These are phyloP conservation scores for Colletotrichum cordylinicola DNA, from an alignment of 2,329 filamentous ascomycete species.

Conservation along the genomic window DNA sequence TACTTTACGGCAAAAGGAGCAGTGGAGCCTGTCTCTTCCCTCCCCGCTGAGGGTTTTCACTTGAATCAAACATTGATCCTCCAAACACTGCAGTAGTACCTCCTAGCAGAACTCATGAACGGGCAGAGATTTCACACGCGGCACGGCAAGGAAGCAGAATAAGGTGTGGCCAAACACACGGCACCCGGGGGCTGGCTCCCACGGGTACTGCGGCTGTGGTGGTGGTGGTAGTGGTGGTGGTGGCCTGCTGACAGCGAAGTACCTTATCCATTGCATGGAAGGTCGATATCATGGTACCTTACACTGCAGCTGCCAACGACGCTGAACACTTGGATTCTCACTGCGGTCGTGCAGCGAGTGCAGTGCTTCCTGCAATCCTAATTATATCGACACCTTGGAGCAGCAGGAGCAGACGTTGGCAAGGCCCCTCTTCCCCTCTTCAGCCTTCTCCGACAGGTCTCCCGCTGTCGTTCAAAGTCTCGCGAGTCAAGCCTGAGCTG, in stretches of 20 bases:
- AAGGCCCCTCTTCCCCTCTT: constrained; percentile 14
- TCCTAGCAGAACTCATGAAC: background rate
- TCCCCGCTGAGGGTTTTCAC: background rate
- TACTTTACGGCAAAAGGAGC: background rate
- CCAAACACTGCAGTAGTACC: background rate
- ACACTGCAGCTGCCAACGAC: background rate
- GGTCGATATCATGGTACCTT: background rate
- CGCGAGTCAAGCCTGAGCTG: constrained; percentile 6
- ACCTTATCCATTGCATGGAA: background rate
- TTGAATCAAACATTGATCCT: background rate
- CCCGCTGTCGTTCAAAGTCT: background rate
- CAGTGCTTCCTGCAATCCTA: background rate
- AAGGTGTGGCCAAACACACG: background rate
- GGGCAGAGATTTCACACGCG: constrained; percentile 1
- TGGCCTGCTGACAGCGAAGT: background rate
- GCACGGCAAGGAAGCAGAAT: background rate
- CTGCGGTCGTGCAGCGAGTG: background rate
- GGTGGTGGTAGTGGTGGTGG: background rate
- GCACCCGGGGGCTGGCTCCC: background rate
- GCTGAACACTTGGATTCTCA: background rate
- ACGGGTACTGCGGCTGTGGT: background rate
- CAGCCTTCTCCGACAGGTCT: background rate
- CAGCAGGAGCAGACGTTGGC: background rate
- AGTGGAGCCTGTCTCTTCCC: background rate
- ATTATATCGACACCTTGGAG: background rate